Evolutionary conservation across 345 rosid genomes (phyloP).

Genomic region (Citrus cavaleriei): DNA sequence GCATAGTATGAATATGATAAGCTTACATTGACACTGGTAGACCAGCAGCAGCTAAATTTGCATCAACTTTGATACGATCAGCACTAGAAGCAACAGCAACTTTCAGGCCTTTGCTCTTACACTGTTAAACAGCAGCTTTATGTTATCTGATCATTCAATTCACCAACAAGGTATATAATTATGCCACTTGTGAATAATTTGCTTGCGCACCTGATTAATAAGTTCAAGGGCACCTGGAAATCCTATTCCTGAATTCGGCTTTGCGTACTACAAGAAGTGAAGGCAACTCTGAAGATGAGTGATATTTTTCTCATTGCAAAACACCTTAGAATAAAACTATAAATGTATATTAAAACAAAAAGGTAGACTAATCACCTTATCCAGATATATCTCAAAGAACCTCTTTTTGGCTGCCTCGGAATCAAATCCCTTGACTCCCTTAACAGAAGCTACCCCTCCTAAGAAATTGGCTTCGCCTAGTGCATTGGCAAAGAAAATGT

Average conservation of each 20-base stretch:
- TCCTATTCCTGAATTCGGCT: slow-evolving; percentile 93
- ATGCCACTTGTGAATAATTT: background rate
- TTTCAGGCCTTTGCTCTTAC: slow-evolving; percentile 82
- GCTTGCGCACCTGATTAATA: slow-evolving; percentile 60
- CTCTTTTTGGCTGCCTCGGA: slow-evolving; percentile 68
- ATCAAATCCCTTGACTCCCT: slow-evolving; percentile 69
- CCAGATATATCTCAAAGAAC: slow-evolving; percentile 88
- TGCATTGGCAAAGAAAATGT: background rate
- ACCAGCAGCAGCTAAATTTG: slow-evolving; percentile 90
- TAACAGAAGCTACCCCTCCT: slow-evolving; percentile 88
- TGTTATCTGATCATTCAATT: background rate
- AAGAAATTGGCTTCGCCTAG: slow-evolving; percentile 88
- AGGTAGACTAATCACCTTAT: slow-evolving; percentile 50
- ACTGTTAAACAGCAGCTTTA: slow-evolving; percentile 35
- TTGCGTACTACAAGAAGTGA: slow-evolving; percentile 58
- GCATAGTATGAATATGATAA: background rate
- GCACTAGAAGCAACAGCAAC: slow-evolving; percentile 98
- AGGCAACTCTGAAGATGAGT: slow-evolving; percentile 1
- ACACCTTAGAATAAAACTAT: background rate
- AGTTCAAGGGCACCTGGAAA: slow-evolving; percentile 95
- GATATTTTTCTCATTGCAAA: background rate
- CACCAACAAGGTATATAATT: background rate
- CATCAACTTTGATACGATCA: slow-evolving; percentile 92
- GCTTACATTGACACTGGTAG: slow-evolving; percentile 65
- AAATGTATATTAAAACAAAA: background rate